Conservation (phyloP, 441 rosid species). For the Isatis lusitanica region DNA sequence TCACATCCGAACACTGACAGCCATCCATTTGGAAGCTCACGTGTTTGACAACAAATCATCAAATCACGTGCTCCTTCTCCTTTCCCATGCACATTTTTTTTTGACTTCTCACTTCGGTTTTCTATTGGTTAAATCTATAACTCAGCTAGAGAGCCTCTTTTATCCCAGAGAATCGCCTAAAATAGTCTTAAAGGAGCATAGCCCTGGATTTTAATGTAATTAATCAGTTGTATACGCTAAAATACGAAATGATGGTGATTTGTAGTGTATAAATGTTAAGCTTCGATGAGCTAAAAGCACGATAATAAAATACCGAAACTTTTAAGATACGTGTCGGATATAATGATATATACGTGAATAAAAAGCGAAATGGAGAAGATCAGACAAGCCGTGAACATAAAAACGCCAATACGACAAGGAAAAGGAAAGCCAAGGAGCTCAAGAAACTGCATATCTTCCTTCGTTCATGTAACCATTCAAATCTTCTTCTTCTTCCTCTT, state of each 20-base stretch:
- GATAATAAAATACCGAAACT: too few species aligned
- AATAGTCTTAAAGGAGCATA: too few species aligned
- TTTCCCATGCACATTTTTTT: constrained; percentile 27
- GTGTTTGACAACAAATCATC: constrained; percentile 29
- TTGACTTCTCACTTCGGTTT: constrained; percentile 9
- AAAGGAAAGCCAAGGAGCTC: constrained; percentile 1
- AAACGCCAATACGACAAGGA: constrained; percentile 9
- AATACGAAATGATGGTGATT: too few species aligned
- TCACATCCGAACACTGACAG: constrained; percentile 22
- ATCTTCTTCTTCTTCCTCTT: neutral
- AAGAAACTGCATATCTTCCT: constrained; percentile 31
- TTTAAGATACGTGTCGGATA: constrained; percentile 26
- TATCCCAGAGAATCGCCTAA: neutral
- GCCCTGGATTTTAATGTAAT: too few species aligned
- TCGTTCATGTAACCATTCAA: constrained; percentile 27
- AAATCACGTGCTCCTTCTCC: constrained; percentile 30
- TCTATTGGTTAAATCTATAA: neutral
- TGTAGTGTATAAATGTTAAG: too few species aligned
- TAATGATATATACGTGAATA: constrained; percentile 21
- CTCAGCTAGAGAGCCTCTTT: neutral
- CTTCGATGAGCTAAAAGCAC: too few species aligned
- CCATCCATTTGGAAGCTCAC: constrained; percentile 36
- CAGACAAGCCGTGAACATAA: constrained; percentile 33
- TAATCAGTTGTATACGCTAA: too few species aligned
- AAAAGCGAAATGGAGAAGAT: constrained; percentile 26